A percentile compares a stretch with the other conserved stretches of the same genome.
Evolutionary conservation across 1,284 basidiomycete genomes (phyloP).

Genomic region (Exobasidium rhododendri): DNA sequence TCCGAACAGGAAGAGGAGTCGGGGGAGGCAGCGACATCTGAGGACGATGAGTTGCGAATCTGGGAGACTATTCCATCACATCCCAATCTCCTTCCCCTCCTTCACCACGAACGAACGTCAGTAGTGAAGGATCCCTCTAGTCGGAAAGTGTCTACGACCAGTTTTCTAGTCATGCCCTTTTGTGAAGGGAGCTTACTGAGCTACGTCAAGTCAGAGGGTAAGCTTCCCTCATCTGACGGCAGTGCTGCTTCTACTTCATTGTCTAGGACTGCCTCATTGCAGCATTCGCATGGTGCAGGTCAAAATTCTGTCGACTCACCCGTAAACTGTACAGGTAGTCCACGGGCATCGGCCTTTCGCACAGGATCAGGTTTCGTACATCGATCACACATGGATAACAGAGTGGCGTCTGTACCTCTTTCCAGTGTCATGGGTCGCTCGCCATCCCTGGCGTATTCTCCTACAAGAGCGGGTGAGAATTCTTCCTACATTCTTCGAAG

Average conservation of each 20-base stretch:
- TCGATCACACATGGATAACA: conserved; percentile 1
- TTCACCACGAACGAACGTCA: conserved; percentile 29
- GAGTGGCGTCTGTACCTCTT: conserved; percentile 2
- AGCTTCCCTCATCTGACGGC: conserved; percentile 8
- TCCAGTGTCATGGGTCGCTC: neutral
- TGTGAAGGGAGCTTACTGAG: conserved; percentile 39
- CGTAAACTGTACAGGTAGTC: neutral
- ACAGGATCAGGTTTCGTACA: conserved; percentile 11
- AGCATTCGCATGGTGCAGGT: neutral
- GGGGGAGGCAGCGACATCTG: neutral
- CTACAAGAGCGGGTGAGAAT: neutral
- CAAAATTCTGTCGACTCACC: conserved; percentile 1
- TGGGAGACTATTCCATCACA: conserved; percentile 38
- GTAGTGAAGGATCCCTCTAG: neutral
- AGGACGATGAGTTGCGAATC: conserved; percentile 34
- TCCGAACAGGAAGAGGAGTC: conserved; percentile 15
- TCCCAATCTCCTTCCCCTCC: conserved; percentile 36
- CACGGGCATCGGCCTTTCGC: neutral
- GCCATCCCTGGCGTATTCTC: neutral
- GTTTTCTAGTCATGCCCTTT: conserved; percentile 44
- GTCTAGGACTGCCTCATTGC: neutral
- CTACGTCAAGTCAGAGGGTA: conserved; percentile 39
- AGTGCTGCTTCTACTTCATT: neutral
- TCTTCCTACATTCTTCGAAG: conserved; percentile 13
- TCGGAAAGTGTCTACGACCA: neutral